Conservation (phyloP, 345 rosid genomes). For the Jatropha curcas region DNA sequence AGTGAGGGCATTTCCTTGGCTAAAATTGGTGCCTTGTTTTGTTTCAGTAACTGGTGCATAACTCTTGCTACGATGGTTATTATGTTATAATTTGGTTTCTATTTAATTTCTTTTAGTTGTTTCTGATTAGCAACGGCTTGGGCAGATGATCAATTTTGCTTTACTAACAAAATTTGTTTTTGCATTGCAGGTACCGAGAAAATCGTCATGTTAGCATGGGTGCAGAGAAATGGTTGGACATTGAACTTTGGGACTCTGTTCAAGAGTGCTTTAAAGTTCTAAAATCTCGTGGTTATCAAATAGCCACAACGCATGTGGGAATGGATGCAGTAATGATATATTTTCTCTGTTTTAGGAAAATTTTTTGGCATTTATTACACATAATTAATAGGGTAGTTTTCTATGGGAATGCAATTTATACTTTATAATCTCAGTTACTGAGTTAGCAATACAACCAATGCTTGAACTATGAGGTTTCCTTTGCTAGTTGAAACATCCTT, state of each 20-base stretch:
- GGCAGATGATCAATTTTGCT: constrained; percentile 3
- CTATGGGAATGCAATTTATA: neutral
- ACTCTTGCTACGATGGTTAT: neutral
- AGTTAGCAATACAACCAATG: neutral
- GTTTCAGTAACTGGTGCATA: neutral
- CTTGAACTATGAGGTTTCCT: neutral
- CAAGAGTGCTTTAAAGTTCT: constrained; percentile 66
- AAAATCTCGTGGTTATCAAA: constrained; percentile 78
- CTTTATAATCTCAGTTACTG: no score
- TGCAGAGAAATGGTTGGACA: constrained; percentile 99
- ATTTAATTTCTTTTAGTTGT: neutral
- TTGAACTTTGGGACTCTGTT: constrained; percentile 87
- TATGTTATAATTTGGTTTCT: no score
- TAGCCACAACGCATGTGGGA: constrained; percentile 89
- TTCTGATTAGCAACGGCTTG: neutral
- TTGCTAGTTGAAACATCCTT: neutral
- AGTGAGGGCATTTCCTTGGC: neutral
- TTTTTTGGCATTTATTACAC: neutral
- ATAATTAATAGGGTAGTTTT: no score
- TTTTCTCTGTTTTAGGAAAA: constrained; percentile 1
- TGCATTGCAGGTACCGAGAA: constrained; percentile 69
- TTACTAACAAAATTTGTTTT: constrained; percentile 9
- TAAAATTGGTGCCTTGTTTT: neutral
- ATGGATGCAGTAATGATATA: constrained; percentile 65
- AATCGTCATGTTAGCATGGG: constrained; percentile 98